Evolutionary conservation across 305 asterid genomes (phyloP).

Genomic region (Fraxinus velutina): DNA sequence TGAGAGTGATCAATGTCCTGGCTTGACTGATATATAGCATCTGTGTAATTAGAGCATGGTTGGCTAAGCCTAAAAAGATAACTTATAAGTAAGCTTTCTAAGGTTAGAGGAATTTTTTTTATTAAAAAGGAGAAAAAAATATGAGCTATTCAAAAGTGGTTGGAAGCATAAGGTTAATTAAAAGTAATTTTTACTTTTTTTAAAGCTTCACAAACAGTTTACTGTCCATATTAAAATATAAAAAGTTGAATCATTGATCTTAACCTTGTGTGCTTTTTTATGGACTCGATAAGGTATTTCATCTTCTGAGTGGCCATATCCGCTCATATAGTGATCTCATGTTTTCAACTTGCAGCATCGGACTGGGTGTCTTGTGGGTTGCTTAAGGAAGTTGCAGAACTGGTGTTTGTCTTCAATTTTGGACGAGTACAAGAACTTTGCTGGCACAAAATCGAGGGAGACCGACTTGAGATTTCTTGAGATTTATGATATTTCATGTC

Average conservation of each 20-base stretch:
- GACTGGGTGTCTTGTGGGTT: constrained; percentile 44
- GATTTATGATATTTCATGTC: constrained; percentile 32
- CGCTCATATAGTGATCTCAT: neutral
- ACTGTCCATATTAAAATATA: neutral
- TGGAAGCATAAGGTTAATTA: neutral
- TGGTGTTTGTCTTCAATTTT: constrained; percentile 40
- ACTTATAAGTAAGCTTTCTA: neutral
- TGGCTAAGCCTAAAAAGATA: neutral
- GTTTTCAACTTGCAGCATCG: constrained; percentile 38
- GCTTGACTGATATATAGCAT: neutral
- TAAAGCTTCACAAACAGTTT: neutral
- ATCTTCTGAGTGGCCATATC: neutral
- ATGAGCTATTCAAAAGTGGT: neutral
- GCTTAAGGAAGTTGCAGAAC: constrained; percentile 44
- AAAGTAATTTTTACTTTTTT: too few species aligned
- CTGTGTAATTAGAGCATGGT: neutral
- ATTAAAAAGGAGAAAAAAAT: neutral
- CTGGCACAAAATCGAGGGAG: constrained; percentile 38
- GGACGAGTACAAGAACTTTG: constrained; percentile 45
- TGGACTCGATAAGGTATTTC: neutral
- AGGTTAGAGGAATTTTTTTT: neutral
- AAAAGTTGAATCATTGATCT: neutral
- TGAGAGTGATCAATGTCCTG: neutral
- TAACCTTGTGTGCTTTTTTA: neutral
- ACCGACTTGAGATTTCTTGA: constrained; percentile 36